Percentiles rank a stretch among this genome's conserved stretches.
These are phyloP conservation scores for Primulina tabacum DNA, from an alignment of 257 asterid species.

Conservation along the genomic window DNA sequence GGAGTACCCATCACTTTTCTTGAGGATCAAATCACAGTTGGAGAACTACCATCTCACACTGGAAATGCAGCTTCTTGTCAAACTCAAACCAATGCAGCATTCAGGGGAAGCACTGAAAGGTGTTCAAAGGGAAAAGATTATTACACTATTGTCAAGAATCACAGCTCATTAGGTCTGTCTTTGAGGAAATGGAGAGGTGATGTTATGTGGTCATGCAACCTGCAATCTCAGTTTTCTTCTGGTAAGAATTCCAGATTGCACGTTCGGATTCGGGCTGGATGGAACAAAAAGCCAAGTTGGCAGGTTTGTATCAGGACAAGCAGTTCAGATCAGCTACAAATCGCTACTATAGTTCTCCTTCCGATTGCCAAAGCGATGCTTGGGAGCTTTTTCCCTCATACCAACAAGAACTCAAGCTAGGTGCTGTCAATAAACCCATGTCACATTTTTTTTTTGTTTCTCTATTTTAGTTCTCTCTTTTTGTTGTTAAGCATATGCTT, in stretches of 20 bases:
- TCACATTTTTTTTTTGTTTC: background rate
- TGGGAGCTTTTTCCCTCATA: slow-evolving; percentile 26
- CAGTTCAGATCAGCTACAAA: slow-evolving; percentile 52
- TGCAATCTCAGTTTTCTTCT: slow-evolving; percentile 38
- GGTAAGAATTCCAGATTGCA: slow-evolving; percentile 34
- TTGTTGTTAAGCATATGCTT: background rate
- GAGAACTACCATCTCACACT: slow-evolving; percentile 27
- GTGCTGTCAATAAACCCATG: slow-evolving; percentile 1
- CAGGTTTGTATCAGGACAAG: slow-evolving; percentile 43
- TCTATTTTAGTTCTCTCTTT: background rate
- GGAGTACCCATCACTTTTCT: slow-evolving; percentile 37
- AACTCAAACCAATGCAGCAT: slow-evolving; percentile 37
- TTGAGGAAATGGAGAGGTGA: slow-evolving; percentile 39
- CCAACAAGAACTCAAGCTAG: slow-evolving; percentile 17
- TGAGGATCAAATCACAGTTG: slow-evolving; percentile 35
- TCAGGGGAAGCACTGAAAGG: slow-evolving; percentile 36
- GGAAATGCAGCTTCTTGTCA: slow-evolving; percentile 33
- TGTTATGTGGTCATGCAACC: slow-evolving; percentile 36
- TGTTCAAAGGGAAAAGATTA: slow-evolving; percentile 27
- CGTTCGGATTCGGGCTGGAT: slow-evolving; percentile 32
- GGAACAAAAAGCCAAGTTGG: slow-evolving; percentile 46
- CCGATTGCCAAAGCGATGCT: slow-evolving; percentile 44
- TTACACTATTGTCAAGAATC: slow-evolving; percentile 27
- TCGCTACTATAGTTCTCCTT: slow-evolving; percentile 47
- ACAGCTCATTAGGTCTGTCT: slow-evolving; percentile 35